A percentile compares a stretch with the other conserved stretches of the same genome.
Conservation (phyloP, 148 eudicot genomes). For the Beta vulgaris region DNA sequence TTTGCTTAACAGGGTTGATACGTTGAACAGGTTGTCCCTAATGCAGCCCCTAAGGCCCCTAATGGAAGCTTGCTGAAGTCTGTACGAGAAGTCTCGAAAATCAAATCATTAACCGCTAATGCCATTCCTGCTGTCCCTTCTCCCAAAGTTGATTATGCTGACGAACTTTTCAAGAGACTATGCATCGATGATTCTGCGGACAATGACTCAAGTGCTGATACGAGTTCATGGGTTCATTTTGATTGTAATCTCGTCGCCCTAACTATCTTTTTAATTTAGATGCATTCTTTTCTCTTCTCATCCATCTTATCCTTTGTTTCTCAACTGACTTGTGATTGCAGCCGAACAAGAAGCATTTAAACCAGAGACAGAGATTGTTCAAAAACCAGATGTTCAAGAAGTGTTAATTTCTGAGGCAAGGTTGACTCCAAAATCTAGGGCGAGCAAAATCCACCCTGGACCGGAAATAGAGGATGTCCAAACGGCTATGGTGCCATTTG, state of each 20-base stretch:
- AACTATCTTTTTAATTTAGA: background rate
- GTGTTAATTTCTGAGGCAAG: slow-evolving; percentile 20
- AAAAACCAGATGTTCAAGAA: slow-evolving; percentile 35
- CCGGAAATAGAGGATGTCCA: slow-evolving; percentile 27
- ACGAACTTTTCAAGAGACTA: slow-evolving; percentile 48
- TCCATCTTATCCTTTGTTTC: background rate
- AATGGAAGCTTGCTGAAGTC: slow-evolving; percentile 23
- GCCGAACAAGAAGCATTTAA: slow-evolving; percentile 27
- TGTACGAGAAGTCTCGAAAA: slow-evolving; percentile 17
- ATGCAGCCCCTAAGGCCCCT: no score
- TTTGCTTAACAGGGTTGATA: slow-evolving; percentile 17
- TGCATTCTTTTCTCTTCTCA: background rate
- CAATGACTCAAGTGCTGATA: slow-evolving; percentile 30
- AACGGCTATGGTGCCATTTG: slow-evolving; percentile 29
- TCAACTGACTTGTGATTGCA: slow-evolving; percentile 18
- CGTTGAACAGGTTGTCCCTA: slow-evolving; percentile 32
- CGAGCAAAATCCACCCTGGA: slow-evolving; percentile 28
- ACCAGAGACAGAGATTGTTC: background rate
- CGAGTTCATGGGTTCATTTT: slow-evolving; percentile 32
- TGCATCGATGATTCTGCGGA: slow-evolving; percentile 35
- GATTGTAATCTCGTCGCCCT: slow-evolving; percentile 37
- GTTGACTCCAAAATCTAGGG: slow-evolving; percentile 17
- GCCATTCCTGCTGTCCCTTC: slow-evolving; percentile 20
- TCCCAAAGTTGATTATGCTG: slow-evolving; percentile 46
- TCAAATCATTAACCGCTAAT: slow-evolving; percentile 15